Evolutionary conservation across 148 eudicot species (phyloP).

Genomic region (Polygonum maritimum): DNA sequence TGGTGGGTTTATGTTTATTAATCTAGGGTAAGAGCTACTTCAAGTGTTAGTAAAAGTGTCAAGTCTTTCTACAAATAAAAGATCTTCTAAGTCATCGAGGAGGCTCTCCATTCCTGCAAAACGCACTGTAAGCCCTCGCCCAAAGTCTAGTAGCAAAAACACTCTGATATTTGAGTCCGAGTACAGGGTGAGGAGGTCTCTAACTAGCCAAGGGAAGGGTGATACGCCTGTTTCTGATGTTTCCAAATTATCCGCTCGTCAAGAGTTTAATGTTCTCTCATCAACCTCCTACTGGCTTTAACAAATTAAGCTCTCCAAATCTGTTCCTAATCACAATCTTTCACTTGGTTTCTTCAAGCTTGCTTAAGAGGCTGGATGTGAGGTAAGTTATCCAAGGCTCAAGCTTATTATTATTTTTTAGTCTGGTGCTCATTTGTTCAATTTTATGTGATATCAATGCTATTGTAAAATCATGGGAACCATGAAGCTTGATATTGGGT

Average conservation of each 20-base stretch:
- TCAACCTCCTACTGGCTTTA: constrained; percentile 83
- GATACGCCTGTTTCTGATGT: constrained; percentile 58
- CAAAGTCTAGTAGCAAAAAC: constrained; percentile 29
- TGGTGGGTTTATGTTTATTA: constrained; percentile 3
- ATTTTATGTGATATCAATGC: neutral
- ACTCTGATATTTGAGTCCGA: constrained; percentile 80
- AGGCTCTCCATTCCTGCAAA: constrained; percentile 68
- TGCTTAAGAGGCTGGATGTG: constrained; percentile 73
- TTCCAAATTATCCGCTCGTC: constrained; percentile 44
- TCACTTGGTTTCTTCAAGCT: constrained; percentile 92
- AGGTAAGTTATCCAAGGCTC: constrained; percentile 37
- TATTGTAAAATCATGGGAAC: neutral
- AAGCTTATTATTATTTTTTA: neutral
- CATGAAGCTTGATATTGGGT: neutral
- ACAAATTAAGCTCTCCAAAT: constrained; percentile 83
- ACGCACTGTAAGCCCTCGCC: constrained; percentile 37
- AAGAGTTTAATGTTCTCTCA: constrained; percentile 46
- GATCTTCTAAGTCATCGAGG: constrained; percentile 63
- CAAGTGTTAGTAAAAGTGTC: constrained; percentile 62
- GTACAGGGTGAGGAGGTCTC: constrained; percentile 38
- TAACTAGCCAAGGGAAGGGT: constrained; percentile 26
- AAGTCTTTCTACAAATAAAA: constrained; percentile 56
- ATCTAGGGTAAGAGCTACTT: constrained; percentile 44
- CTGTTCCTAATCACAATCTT: constrained; percentile 65
- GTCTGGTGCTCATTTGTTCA: neutral